Percentiles rank a stretch among this genome's conserved stretches.
Evolutionary conservation across 352 stramenopile genomes (phyloP).

Genomic region (Phytophthora sojae): DNA sequence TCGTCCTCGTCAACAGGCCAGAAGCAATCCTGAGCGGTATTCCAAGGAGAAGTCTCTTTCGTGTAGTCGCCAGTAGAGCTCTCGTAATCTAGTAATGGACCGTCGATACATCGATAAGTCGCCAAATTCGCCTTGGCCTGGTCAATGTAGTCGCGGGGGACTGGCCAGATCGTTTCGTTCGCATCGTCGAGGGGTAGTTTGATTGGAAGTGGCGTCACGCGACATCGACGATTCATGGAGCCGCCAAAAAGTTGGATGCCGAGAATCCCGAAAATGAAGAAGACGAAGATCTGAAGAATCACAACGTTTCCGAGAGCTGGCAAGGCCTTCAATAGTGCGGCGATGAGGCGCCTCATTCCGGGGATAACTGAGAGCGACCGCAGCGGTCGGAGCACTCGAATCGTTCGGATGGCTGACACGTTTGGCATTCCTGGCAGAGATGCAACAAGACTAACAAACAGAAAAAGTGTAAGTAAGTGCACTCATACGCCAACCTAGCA

Average conservation of each 20-base stretch:
- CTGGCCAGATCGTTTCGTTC: conserved; percentile 55
- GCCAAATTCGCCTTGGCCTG: conserved; percentile 48
- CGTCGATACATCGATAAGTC: conserved; percentile 50
- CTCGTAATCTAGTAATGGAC: conserved; percentile 58
- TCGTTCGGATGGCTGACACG: conserved; percentile 84
- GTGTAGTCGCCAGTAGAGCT: conserved; percentile 47
- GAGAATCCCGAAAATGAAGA: conserved; percentile 92
- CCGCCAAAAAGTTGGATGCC: conserved; percentile 90
- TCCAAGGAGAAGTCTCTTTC: conserved; percentile 81
- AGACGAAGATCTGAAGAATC: conserved; percentile 91
- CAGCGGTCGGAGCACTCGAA: conserved; percentile 89
- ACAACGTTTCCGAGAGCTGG: conserved; percentile 90
- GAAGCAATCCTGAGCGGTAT: conserved; percentile 83
- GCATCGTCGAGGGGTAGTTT: conserved; percentile 50
- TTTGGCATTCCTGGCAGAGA: conserved; percentile 75
- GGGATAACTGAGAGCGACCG: conserved; percentile 91
- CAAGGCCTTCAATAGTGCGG: conserved; percentile 84
- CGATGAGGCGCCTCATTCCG: conserved; percentile 82
- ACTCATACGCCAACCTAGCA: neutral
- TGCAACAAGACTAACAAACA: conserved; percentile 50
- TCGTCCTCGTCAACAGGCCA: conserved; percentile 92
- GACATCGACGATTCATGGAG: conserved; percentile 83
- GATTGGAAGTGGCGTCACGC: conserved; percentile 79
- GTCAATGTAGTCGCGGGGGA: conserved; percentile 53
- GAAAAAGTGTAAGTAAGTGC: neutral